Percentiles rank a stretch among this genome's conserved stretches.
Evolutionary conservation across 148 eudicot genomes (phyloP).

Genomic region (Rheum nobile): DNA sequence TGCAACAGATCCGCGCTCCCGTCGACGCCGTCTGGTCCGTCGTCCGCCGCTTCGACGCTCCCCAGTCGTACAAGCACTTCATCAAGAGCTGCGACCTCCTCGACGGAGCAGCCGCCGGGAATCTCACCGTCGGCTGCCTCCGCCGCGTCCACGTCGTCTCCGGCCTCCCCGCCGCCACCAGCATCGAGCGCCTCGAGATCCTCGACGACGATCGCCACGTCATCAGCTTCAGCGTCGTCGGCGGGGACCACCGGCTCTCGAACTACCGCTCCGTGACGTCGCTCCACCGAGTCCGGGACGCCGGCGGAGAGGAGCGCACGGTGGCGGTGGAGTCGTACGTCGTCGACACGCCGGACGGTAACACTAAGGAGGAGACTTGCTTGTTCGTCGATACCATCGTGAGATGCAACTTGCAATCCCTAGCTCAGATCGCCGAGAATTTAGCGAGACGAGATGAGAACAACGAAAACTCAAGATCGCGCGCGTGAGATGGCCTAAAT

Average conservation of each 20-base stretch:
- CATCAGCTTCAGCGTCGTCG: conserved; percentile 63
- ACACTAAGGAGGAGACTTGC: conserved; percentile 55
- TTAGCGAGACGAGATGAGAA: conserved; percentile 7
- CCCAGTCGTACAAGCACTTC: conserved; percentile 67
- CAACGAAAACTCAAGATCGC: too few species aligned
- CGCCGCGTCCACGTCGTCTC: conserved; percentile 61
- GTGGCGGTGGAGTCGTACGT: conserved; percentile 60
- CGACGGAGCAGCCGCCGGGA: conserved; percentile 20
- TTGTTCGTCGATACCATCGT: conserved; percentile 74
- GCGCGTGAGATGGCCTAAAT: too few species aligned
- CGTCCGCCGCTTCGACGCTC: conserved; percentile 71
- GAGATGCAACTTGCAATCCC: conserved; percentile 54
- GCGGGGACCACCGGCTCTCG: conserved; percentile 59
- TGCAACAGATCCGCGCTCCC: conserved; percentile 49
- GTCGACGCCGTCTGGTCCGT: conserved; percentile 54
- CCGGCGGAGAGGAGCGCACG: conserved; percentile 16
- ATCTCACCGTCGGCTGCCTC: conserved; percentile 54
- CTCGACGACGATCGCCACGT: conserved; percentile 62
- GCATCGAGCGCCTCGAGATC: conserved; percentile 61
- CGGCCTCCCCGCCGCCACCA: conserved; percentile 59
- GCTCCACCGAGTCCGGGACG: too few species aligned
- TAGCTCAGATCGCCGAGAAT: conserved; percentile 52
- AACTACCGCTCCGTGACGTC: conserved; percentile 65
- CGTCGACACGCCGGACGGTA: conserved; percentile 51
- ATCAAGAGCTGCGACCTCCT: conserved; percentile 65